Base-by-base conservation (phyloP, 176 grass and related monocot species). In the Oryza officinalis region DNA sequence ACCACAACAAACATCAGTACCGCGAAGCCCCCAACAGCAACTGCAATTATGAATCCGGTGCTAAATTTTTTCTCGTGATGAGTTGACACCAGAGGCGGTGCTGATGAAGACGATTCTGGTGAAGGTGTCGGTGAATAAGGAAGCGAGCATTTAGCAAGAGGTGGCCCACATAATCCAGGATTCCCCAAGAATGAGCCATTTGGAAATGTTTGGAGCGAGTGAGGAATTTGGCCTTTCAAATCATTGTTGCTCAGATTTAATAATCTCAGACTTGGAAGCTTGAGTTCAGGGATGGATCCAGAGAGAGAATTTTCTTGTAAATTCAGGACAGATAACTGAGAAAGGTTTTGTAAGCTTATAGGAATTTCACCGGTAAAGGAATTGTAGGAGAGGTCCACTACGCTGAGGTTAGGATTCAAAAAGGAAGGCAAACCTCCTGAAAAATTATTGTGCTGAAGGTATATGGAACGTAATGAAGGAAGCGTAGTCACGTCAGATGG, bases 361-460 rank as follows among this genome's bases (percentile, higher is more conserved):
- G 80, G 84, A 63, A 97, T 87, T 65, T 86, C 40, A 68, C 93
- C 91, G 37, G 80, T 92, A 28, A 98, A 89, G 37, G 89, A 95
- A 87, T 98, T 98, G 74, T 89, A 92, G 70, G 96, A 98, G 28
- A 98, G 81, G 63, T 98, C 96, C 61, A 98, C 69, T 31, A 74
- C 26, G 22, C 52, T 85, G 23, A 98, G 86, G 71, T 76, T 83
- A 78, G 83, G 80, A 77, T 68, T 84, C 69, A 93, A 40, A 64
- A 76, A 85, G 78, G 69, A 81, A 79, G 91, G 91, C 45, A 98
- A 64, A 76, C 45, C 38, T 69, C 96, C 96, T 30, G 93, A 92
- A 78, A 99, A 75, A 76, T 92, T 88, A 82, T 99, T 99, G 86
- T 92, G 89, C 65, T 99, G 91, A 66, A 99, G 91, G 83, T 92